Conservation (phyloP, 352 stramenopile genomes). For the Globisporangium megalacanthum region DNA sequence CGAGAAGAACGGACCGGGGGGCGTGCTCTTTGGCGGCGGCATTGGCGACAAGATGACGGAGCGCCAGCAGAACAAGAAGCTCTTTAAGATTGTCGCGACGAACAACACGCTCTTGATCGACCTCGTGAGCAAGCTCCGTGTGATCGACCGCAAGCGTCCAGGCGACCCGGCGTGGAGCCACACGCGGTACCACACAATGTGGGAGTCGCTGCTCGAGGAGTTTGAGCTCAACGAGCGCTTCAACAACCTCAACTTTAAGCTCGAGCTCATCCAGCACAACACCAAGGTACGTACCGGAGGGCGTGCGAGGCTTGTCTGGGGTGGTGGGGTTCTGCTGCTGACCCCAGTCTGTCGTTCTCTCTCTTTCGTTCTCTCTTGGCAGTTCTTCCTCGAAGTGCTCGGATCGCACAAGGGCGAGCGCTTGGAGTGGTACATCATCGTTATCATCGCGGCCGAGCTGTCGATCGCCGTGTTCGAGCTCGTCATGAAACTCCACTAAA, state of each 20-base stretch:
- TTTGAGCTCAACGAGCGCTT: constrained; percentile 94
- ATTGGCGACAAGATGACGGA: constrained; percentile 49
- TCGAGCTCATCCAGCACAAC: constrained; percentile 97
- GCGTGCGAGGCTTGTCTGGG: background rate
- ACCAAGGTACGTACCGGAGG: constrained; percentile 73
- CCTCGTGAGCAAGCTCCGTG: constrained; percentile 93
- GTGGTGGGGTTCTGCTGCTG: too few relatives aligned
- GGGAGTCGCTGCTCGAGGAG: constrained; percentile 84
- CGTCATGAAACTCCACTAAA: constrained; percentile 63
- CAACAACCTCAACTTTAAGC: constrained; percentile 96
- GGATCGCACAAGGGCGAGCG: constrained; percentile 92
- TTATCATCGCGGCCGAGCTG: constrained; percentile 94
- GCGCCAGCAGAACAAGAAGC: constrained; percentile 67
- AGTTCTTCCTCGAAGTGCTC: constrained; percentile 98
- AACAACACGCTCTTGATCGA: constrained; percentile 97
- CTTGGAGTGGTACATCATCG: constrained; percentile 98
- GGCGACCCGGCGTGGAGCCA: constrained; percentile 94
- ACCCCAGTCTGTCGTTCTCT: too few relatives aligned
- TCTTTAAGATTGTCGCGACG: constrained; percentile 90
- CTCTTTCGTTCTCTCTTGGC: background rate
- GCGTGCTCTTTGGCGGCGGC: constrained; percentile 57
- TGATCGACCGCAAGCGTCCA: constrained; percentile 92
- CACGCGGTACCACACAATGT: constrained; percentile 92
- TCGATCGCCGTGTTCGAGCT: constrained; percentile 86
- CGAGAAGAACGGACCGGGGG: constrained; percentile 66